A percentile compares a stretch with the other conserved stretches of the same genome.
Conservation (phyloP, 1,139 yeast genomes). For the Candida glucosophila region DNA sequence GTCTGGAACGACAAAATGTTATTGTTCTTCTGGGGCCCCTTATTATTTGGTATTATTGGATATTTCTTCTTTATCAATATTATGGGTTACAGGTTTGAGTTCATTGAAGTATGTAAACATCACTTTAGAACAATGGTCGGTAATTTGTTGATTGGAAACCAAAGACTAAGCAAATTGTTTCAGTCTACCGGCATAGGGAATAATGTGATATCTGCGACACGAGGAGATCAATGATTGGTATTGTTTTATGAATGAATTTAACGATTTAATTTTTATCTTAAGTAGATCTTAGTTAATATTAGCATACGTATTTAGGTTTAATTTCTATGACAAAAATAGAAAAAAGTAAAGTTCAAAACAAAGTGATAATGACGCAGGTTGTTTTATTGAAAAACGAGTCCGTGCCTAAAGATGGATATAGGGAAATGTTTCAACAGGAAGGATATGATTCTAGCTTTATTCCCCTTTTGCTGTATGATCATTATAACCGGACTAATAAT, state of each 20-base stretch:
- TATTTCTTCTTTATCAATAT: constrained; percentile 42
- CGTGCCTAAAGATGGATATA: constrained; percentile 58
- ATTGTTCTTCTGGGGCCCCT: constrained; percentile 82
- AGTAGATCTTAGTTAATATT: too few relatives aligned
- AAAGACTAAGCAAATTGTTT: constrained; percentile 54
- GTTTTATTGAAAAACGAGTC: constrained; percentile 61
- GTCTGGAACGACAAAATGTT: constrained; percentile 80
- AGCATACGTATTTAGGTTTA: too few relatives aligned
- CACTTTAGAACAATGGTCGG: constrained; percentile 47
- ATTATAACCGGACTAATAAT: constrained; percentile 39
- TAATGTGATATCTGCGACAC: too few relatives aligned
- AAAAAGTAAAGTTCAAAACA: too few relatives aligned
- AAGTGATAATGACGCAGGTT: constrained; percentile 9
- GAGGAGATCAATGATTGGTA: too few relatives aligned
- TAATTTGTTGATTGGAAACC: constrained; percentile 59
- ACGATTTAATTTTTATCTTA: too few relatives aligned
- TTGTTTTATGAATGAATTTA: too few relatives aligned
- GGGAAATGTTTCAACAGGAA: constrained; percentile 23
- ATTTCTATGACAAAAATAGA: too few relatives aligned
- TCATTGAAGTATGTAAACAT: constrained; percentile 36
- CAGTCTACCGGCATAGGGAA: too few relatives aligned
- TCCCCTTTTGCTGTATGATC: constrained; percentile 62
- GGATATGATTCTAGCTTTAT: constrained; percentile 44
- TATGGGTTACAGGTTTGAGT: constrained; percentile 40
- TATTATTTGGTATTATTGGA: constrained; percentile 45